Conservation (phyloP, 768 basidiomycete genomes). For the Boletellus ananas region DNA sequence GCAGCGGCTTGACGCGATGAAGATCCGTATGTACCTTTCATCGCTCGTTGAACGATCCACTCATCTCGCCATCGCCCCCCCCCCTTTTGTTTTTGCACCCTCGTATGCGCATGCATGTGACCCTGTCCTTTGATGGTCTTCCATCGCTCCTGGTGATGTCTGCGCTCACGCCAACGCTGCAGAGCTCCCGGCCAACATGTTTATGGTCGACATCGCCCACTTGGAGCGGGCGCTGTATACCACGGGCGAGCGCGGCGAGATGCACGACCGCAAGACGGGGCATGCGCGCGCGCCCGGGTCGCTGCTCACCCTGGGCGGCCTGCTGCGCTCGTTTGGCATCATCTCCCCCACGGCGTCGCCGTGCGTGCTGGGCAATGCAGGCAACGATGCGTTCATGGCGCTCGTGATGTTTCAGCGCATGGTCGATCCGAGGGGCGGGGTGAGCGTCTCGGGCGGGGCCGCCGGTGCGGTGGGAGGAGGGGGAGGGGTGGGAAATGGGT, state of each 20-base stretch:
- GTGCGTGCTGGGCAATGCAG: conserved; percentile 64
- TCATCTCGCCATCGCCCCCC: background rate
- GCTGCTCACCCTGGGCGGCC: conserved; percentile 57
- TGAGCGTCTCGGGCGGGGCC: background rate
- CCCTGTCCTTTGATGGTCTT: too few relatives aligned
- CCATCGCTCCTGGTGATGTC: too few relatives aligned
- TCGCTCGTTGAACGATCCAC: background rate
- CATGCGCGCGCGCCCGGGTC: conserved; percentile 48
- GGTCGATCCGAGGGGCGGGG: conserved; percentile 47
- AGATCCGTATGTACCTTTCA: conserved; percentile 56
- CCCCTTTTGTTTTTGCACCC: too few relatives aligned
- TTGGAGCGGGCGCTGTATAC: conserved; percentile 64
- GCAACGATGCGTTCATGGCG: conserved; percentile 72
- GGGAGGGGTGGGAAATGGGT: too few relatives aligned
- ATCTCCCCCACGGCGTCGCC: conserved; percentile 5
- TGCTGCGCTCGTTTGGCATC: conserved; percentile 56
- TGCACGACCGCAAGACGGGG: conserved; percentile 59
- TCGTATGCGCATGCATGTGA: too few relatives aligned
- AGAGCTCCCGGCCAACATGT: conserved; percentile 74
- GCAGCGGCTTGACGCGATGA: conserved; percentile 69
- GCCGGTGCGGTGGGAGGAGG: too few relatives aligned
- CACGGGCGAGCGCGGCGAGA: conserved; percentile 52
- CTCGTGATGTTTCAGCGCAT: conserved; percentile 69
- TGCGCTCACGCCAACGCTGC: too few relatives aligned
- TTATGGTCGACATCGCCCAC: conserved; percentile 60